A percentile compares a stretch with the other conserved stretches of the same genome.
phyloP scores from a whole-genome alignment of 2,329 filamentous ascomycete genomes.

The Neodidymelliopsis sp. region DNA sequence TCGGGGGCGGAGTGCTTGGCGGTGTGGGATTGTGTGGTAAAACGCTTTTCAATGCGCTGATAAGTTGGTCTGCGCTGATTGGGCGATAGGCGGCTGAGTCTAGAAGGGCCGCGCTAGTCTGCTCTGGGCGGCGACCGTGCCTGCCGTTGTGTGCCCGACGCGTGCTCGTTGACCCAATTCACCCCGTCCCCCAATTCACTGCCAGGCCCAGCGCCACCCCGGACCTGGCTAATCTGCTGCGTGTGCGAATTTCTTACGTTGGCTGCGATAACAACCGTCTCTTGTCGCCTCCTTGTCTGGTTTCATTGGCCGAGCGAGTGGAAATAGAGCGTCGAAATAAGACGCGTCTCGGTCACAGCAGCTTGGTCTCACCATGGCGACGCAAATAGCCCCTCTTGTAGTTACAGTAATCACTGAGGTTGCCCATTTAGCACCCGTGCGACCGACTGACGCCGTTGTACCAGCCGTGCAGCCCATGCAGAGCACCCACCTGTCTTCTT shows the following conservation, averaged over 20 bases:
- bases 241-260: slow-evolving; percentile 20
- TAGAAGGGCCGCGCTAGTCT: slow-evolving; percentile 7
- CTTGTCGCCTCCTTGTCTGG: slow-evolving; percentile 1
- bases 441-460: slow-evolving; percentile 12
- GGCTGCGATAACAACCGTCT: slow-evolving; percentile 13
- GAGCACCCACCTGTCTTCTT: slow-evolving; percentile 4
- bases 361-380: neutral
- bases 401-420: slow-evolving; percentile 7
- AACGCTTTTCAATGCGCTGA: slow-evolving; percentile 22
- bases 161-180: slow-evolving; percentile 4
- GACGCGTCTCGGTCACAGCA: slow-evolving; percentile 13
- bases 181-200: neutral
- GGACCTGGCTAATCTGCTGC: slow-evolving; percentile 11
- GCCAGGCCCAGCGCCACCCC: slow-evolving; percentile 7
- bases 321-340: slow-evolving; percentile 6
- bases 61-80: slow-evolving; percentile 22
- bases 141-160: slow-evolving; percentile 13
- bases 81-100: slow-evolving; percentile 8
- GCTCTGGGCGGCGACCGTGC: slow-evolving; percentile 10
- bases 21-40: slow-evolving; percentile 26
- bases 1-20: slow-evolving; percentile 39
- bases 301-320: slow-evolving; percentile 12
- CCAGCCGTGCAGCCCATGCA: slow-evolving; percentile 10
- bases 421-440: slow-evolving; percentile 9
- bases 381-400: too few relatives aligned